Evolutionary conservation across 2,329 filamentous ascomycete genomes (phyloP).

Genomic region (Leptographium procerum): DNA sequence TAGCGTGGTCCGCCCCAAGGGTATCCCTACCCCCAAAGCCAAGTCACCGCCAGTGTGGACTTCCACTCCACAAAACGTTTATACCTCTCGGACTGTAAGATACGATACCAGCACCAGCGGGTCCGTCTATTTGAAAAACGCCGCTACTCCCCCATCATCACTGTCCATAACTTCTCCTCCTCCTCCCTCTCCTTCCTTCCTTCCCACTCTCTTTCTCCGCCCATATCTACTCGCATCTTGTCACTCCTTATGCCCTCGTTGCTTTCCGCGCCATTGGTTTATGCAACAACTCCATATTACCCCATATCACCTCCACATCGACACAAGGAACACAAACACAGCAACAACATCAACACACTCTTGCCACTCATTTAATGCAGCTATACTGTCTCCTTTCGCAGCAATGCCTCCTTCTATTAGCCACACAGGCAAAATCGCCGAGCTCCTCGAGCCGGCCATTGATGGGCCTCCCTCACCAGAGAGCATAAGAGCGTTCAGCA

Average conservation of each 20-base stretch:
- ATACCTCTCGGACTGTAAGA: background rate
- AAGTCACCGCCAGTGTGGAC: conserved; percentile 10
- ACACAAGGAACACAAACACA: background rate
- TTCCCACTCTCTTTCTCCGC: conserved; percentile 1
- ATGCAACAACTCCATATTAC: too few relatives aligned
- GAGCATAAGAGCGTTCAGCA: conserved; percentile 44
- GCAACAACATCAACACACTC: too few relatives aligned
- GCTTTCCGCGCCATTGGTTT: conserved; percentile 1
- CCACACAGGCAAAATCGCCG: conserved; percentile 19
- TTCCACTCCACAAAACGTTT: conserved; percentile 12
- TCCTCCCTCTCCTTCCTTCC: conserved; percentile 1
- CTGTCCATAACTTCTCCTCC: background rate
- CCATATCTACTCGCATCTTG: background rate
- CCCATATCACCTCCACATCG: background rate
- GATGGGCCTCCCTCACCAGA: conserved; percentile 52
- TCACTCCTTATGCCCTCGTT: conserved; percentile 9
- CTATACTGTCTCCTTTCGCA: background rate
- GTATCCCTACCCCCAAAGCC: conserved; percentile 3
- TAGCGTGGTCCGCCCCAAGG: conserved; percentile 8
- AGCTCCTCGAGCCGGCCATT: conserved; percentile 45
- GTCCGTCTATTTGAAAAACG: conserved; percentile 4
- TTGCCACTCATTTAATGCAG: background rate
- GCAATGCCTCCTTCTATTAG: conserved; percentile 4
- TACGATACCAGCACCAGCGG: background rate
- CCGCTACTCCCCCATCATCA: conserved; percentile 1